Evolutionary conservation across 2,329 filamentous ascomycete species (phyloP), one percentile per base, ranked within the genome.

Genomic region (Fusarium palustre): DNA sequence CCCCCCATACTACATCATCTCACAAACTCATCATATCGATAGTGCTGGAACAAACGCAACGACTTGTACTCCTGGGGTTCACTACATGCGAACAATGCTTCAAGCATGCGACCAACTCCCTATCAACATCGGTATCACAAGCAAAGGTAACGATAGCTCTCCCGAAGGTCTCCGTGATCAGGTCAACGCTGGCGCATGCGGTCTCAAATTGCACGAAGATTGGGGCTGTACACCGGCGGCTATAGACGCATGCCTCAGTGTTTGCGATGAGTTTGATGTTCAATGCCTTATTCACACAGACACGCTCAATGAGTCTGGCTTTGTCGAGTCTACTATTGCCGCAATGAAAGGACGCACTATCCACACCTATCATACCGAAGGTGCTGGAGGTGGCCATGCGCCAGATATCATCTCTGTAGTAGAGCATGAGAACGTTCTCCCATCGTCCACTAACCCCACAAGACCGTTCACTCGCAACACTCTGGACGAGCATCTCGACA

Each of bases 281-380:
- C 95, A 98, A 79, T 97, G 92, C 70, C 88, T 97, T 69, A 97
- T 98, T 74, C 95, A 97, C 79, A 97, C 94, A 0, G 95, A 98
- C 79, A 97, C 95, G 0, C 87, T 98, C 65, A 98, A 98, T 79
- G 95, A 98, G 80, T 95, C 92, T 20, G 95, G 95, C n/a, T 98
- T 97, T 76, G 95, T 98, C 52, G 95, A 97, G 78, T 91, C 92
- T 62, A 97, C 94, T 4, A 89, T 97, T 66, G 87, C 84, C n/a
- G 90, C 94, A 5, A 91, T 98, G 85, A 93, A 93, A 78, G 85
- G 89, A 76, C 90, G 95, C 64, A 92, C 93, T 2, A 97, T 98
- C 75, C 95, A 98, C 81, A 97, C 95, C 2, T 98, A 98, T 80
- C 95, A 98, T 81, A 97, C 94, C 33, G 95, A 98, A 82, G 95